Percentiles rank a stretch among this genome's conserved stretches.
Evolutionary conservation across 2,329 filamentous ascomycete species (phyloP).

Genomic region (Alternaria solani): DNA sequence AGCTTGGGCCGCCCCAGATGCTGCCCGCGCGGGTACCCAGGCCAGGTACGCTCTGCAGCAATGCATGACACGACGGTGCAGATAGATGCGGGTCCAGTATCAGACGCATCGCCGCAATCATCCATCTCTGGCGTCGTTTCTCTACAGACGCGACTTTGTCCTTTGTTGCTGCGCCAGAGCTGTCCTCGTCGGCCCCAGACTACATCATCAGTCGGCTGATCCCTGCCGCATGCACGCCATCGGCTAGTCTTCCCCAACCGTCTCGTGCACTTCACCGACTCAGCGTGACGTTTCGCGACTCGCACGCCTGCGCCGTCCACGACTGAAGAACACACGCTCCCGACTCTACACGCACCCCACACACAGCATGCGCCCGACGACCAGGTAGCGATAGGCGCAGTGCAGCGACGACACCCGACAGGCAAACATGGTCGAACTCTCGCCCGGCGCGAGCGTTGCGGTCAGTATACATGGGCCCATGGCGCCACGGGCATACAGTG

Average conservation of each 20-base stretch:
- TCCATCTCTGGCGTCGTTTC: not conserved
- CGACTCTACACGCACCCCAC: constrained; percentile 3
- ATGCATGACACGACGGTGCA: constrained; percentile 11
- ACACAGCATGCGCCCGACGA: constrained; percentile 39
- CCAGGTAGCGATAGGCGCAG: constrained; percentile 41
- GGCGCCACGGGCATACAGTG: not conserved
- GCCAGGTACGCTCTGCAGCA: not conserved
- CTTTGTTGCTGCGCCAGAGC: constrained; percentile 4
- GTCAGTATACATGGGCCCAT: constrained; percentile 35
- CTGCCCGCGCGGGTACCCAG: constrained; percentile 16
- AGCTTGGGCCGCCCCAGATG: constrained; percentile 23
- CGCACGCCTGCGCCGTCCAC: not conserved
- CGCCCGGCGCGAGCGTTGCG: constrained; percentile 53
- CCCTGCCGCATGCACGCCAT: constrained; percentile 35
- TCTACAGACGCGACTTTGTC: not conserved
- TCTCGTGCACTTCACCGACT: constrained; percentile 40
- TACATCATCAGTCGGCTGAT: constrained; percentile 42
- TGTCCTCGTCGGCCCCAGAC: constrained; percentile 22
- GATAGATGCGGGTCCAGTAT: constrained; percentile 4
- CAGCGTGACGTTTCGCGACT: constrained; percentile 36
- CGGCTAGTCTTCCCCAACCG: constrained; percentile 32
- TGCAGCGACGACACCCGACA: constrained; percentile 26
- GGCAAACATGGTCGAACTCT: constrained; percentile 52
- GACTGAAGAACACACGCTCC: not conserved
- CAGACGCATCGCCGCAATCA: not conserved